Conservation (phyloP, 768 basidiomycete genomes). For the Boletus vermiculosoides region DNA sequence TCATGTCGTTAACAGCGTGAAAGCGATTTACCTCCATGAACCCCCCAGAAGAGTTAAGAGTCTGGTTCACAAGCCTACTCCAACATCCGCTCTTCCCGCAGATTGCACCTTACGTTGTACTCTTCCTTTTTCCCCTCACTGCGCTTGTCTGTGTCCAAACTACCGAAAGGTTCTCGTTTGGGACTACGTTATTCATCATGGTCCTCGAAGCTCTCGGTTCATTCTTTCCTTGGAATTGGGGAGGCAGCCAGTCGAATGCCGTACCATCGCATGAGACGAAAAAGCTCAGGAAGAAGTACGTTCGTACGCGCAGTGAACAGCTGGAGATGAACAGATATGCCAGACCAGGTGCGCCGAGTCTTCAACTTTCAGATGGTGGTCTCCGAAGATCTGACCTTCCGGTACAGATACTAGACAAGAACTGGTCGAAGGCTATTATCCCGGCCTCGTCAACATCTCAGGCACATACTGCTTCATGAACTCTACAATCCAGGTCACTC, state of each 20-base stretch:
- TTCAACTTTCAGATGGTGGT: neutral
- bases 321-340: constrained; percentile 41
- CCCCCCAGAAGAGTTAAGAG: constrained; percentile 39
- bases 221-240: constrained; percentile 66
- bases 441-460: constrained; percentile 92
- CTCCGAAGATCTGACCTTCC: constrained; percentile 1
- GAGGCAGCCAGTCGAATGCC: constrained; percentile 26
- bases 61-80: constrained; percentile 39
- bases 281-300: constrained; percentile 48
- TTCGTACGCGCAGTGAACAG: constrained; percentile 58
- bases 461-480: constrained; percentile 99
- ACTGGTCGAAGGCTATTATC: constrained; percentile 54
- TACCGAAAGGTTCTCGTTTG: constrained; percentile 30
- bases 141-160: constrained; percentile 33
- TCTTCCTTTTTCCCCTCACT: constrained; percentile 45
- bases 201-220: constrained; percentile 58
- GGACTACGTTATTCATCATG: constrained; percentile 39
- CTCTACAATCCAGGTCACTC: constrained; percentile 80
- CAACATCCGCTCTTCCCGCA: constrained; percentile 50
- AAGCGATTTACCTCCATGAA: constrained; percentile 40
- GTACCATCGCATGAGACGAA: constrained; percentile 36
- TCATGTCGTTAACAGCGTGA: constrained; percentile 33
- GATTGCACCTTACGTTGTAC: constrained; percentile 52
- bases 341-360: constrained; percentile 27
- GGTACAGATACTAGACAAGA: constrained; percentile 26